Evolutionary conservation across 345 rosid species (phyloP).

Genomic region (Citrus reticulata): DNA sequence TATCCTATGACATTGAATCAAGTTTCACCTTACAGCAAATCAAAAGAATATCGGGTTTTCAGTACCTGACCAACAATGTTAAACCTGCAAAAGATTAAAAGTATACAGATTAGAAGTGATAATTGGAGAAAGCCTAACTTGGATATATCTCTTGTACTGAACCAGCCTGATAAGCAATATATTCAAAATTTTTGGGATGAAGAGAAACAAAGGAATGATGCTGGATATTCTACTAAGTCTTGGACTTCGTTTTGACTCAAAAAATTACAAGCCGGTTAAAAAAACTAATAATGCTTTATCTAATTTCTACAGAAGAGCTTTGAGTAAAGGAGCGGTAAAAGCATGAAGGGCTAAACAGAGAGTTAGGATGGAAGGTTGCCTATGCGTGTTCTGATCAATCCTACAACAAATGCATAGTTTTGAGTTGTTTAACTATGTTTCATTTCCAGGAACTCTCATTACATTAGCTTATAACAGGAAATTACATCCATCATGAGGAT

Average conservation of each 20-base stretch:
- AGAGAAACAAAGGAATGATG: neutral
- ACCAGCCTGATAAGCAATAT: neutral
- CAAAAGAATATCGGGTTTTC: slow-evolving; percentile 1
- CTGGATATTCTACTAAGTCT: neutral
- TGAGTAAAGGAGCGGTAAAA: neutral
- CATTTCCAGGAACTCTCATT: neutral
- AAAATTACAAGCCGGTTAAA: neutral
- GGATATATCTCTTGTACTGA: neutral
- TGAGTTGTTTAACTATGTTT: neutral
- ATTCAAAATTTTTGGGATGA: neutral
- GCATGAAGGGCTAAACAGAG: neutral
- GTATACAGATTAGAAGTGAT: slow-evolving; percentile 19
- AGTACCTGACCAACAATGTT: slow-evolving; percentile 93
- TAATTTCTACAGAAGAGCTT: neutral
- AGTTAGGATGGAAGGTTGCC: neutral
- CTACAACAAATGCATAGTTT: neutral
- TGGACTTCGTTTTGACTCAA: neutral
- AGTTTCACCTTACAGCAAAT: neutral
- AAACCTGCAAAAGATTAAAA: slow-evolving; percentile 60
- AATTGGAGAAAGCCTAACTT: neutral
- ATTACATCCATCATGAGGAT: neutral
- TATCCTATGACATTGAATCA: slow-evolving; percentile 10
- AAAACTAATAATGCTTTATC: neutral
- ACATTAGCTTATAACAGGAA: neutral
- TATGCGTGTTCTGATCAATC: neutral